Evolutionary conservation across 257 asterid species (phyloP), one percentile per base, ranked within the genome.

Genomic region (Fraxinus americana): DNA sequence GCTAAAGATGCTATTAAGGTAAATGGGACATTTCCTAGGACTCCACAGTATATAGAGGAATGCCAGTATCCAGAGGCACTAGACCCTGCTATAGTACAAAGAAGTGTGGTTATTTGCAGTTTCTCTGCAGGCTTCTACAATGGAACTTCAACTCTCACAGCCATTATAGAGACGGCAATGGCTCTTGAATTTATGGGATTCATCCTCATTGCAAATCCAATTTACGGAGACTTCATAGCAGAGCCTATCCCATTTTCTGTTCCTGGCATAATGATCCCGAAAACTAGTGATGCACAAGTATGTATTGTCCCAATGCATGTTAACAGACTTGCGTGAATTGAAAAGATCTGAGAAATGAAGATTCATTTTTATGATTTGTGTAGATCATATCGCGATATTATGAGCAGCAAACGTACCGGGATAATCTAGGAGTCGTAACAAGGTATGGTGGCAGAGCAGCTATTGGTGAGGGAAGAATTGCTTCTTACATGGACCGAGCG

Each of bases 261-360:
- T 77, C 98, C 98, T 23, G 97, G 97, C 67, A 91, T 93, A 76
- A 76, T 89, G 88, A 89, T 93, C 87, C 97, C 98, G 41, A 88
- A 79, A 83, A 83, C 77, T 11, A 86, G 81, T 74, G 97, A 95
- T 81, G 85, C 97, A 70, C 83, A 82, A 83, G 97, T 94, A 77
- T 23, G 52, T 74, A 35, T 71, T 19, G 45, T 71, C 32, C 48
- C 48, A 38, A 70, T 59, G 75, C 19, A 59, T 72, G 65, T 32
- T 32, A 41, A 71, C 72, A 43, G 61, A 79, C 41, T 27, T 63
- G 12, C 63, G n/a, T 1, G 23, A 29, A 23, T 48, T 45, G 4
- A 35, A 11, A 30, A 67, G 21, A 25, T 39, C 66, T 1, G n/a
- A n/a, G 78, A 48, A 38, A 17, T 52, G 2, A 45, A 72, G 0